phyloP scores from a whole-genome alignment of 768 basidiomycete species.

The Cyathus striatus region DNA sequence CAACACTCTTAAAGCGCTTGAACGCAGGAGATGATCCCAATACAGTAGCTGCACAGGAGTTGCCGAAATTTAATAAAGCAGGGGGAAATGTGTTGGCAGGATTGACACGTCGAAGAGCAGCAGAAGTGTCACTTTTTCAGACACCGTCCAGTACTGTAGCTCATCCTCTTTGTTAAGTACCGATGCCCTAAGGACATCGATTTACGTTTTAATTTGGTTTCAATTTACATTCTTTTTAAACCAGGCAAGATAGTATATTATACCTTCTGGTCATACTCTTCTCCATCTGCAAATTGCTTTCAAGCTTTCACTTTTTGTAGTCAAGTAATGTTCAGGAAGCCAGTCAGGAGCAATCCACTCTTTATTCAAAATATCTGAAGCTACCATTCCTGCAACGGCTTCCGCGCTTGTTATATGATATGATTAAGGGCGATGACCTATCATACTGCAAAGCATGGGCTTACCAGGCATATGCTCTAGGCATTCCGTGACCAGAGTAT shows the following conservation, averaged over 20 bases:
- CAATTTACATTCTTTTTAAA: no score
- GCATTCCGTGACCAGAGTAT: conserved; percentile 79
- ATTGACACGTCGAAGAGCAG: conserved; percentile 17
- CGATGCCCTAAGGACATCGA: no score
- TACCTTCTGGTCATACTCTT: no score
- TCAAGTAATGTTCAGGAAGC: conserved; percentile 2
- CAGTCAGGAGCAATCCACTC: neutral
- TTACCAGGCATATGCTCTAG: conserved; percentile 68
- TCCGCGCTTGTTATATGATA: no score
- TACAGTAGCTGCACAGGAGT: conserved; percentile 23
- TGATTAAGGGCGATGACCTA: no score
- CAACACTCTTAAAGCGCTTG: conserved; percentile 20
- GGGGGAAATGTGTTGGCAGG: conserved; percentile 21
- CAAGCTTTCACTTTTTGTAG: no score
- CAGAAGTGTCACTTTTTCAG: conserved; percentile 24
- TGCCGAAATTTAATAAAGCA: conserved; percentile 24
- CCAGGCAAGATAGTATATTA: no score
- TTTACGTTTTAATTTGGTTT: no score
- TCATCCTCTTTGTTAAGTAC: conserved; percentile 19
- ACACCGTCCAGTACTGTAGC: conserved; percentile 20
- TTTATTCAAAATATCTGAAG: neutral
- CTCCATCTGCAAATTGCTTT: no score
- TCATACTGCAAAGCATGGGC: no score
- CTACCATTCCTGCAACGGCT: conserved; percentile 2
- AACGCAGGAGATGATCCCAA: conserved; percentile 24